These are phyloP conservation scores for Hyparrhenia diplandra DNA, from an alignment of 176 grass and related monocot species.

Conservation along the genomic window DNA sequence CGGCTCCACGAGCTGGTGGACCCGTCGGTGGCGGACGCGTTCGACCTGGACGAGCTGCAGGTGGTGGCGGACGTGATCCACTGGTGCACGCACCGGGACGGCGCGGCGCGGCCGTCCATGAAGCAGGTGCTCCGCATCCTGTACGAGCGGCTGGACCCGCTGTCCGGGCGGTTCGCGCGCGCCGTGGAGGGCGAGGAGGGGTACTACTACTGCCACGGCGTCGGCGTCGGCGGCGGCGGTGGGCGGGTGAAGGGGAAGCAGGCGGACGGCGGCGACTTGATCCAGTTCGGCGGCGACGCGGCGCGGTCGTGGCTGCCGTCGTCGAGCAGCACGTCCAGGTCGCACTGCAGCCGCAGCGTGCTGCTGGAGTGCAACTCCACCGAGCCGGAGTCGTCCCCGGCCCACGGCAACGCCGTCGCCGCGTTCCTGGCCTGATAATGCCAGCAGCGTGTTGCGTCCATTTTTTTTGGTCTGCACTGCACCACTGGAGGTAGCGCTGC, in stretches of 20 bases:
- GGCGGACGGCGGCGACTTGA: neutral
- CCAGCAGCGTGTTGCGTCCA: neutral
- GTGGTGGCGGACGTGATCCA: slow-evolving; percentile 74
- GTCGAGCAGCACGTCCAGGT: slow-evolving; percentile 80
- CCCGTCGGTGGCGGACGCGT: slow-evolving; percentile 57
- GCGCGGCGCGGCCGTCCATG: slow-evolving; percentile 63
- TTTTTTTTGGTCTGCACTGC: neutral
- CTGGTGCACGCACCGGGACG: slow-evolving; percentile 66
- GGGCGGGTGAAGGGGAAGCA: slow-evolving; percentile 47
- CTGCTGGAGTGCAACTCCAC: slow-evolving; percentile 63
- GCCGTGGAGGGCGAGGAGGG: slow-evolving; percentile 67
- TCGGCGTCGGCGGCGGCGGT: neutral
- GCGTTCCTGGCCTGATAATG: slow-evolving; percentile 25
- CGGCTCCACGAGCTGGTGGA: slow-evolving; percentile 70
- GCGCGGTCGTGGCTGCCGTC: slow-evolving; percentile 55
- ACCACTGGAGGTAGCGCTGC: neutral
- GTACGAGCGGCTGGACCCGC: slow-evolving; percentile 71
- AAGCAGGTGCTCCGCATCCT: slow-evolving; percentile 92
- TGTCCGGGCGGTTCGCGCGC: slow-evolving; percentile 57
- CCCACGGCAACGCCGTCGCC: slow-evolving; percentile 32
- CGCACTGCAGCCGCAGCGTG: slow-evolving; percentile 77
- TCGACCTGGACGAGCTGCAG: slow-evolving; percentile 81
- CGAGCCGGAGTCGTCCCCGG: slow-evolving; percentile 40
- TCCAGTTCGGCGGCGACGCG: slow-evolving; percentile 45
- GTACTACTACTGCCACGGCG: slow-evolving; percentile 44